These are phyloP conservation scores for Dothiorella sarmentorum DNA, from an alignment of 2,329 filamentous ascomycete genomes.

Conservation along the genomic window DNA sequence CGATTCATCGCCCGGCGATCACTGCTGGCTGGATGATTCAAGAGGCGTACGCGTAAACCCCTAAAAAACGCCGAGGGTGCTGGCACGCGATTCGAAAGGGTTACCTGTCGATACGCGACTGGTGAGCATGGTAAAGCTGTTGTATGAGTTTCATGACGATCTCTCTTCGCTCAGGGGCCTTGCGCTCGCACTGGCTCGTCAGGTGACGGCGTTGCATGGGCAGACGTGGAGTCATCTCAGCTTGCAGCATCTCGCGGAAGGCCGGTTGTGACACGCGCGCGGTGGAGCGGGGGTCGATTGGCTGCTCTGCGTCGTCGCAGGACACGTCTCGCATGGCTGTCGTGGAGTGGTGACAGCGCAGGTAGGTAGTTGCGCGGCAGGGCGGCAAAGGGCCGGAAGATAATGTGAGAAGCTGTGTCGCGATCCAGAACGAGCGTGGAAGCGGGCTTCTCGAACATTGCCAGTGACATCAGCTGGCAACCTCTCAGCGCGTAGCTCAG, in stretches of 20 bases:
- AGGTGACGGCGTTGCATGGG: conserved; percentile 9
- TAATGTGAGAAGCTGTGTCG: too few species aligned
- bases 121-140: conserved; percentile 1
- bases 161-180: background rate
- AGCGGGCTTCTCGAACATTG: conserved; percentile 4
- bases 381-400: background rate
- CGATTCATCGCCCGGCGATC: conserved; percentile 13
- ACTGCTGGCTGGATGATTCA: background rate
- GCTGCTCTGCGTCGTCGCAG: background rate
- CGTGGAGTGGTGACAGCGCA: conserved; percentile 11
- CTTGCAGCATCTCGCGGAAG: background rate
- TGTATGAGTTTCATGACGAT: conserved; percentile 10
- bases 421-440: conserved; percentile 5
- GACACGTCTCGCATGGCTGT: background rate
- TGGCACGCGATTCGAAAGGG: too few species aligned
- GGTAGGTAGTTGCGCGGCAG: background rate
- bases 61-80: too few species aligned
- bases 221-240: conserved; percentile 9
- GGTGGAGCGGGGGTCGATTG: conserved; percentile 1
- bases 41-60: conserved; percentile 5
- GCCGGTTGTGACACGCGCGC: background rate
- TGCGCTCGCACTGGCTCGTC: conserved; percentile 5
- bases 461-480: background rate
- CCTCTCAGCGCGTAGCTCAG: background rate
- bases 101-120: conserved; percentile 11